Conservation (phyloP, 2,329 filamentous ascomycete genomes). For the Colletotrichum zoysiae region DNA sequence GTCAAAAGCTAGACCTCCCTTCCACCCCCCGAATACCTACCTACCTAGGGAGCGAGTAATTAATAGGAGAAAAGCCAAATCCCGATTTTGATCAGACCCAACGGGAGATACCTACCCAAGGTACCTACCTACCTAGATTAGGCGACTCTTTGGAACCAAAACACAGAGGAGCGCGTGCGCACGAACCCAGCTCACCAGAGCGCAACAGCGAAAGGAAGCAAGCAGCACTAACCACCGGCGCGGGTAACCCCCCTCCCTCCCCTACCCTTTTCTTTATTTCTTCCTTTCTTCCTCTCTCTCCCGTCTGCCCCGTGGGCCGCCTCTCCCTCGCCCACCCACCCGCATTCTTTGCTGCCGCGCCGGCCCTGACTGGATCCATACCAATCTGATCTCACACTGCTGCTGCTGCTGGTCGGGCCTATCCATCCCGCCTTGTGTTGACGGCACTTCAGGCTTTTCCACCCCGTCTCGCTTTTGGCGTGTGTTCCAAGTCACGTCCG, state of each 20-base stretch:
- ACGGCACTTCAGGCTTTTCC: conserved; percentile 17
- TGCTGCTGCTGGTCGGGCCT: conserved; percentile 14
- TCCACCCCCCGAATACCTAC: not conserved
- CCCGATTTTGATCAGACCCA: conserved; percentile 19
- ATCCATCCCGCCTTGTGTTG: conserved; percentile 22
- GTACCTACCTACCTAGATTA: too few relatives aligned
- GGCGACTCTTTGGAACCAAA: conserved; percentile 25
- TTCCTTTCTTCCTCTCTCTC: not conserved
- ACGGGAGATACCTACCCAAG: conserved; percentile 13
- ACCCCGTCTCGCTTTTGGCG: conserved; percentile 3
- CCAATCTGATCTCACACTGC: conserved; percentile 16
- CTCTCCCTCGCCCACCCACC: conserved; percentile 10
- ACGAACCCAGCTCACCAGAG: conserved; percentile 5
- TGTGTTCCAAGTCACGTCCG: conserved; percentile 36
- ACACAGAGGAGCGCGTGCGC: conserved; percentile 33
- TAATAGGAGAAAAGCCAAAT: not conserved
- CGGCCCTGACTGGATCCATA: conserved; percentile 21
- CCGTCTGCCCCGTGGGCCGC: too few relatives aligned
- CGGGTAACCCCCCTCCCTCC: conserved; percentile 9
- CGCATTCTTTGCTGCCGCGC: conserved; percentile 22
- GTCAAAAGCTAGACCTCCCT: conserved; percentile 18
- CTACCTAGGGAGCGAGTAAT: conserved; percentile 12
- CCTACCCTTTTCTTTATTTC: not conserved
- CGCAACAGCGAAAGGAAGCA: not conserved
- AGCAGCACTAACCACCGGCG: conserved; percentile 23